phyloP scores from a whole-genome alignment of 768 basidiomycete species.

The Mycena galericulata region DNA sequence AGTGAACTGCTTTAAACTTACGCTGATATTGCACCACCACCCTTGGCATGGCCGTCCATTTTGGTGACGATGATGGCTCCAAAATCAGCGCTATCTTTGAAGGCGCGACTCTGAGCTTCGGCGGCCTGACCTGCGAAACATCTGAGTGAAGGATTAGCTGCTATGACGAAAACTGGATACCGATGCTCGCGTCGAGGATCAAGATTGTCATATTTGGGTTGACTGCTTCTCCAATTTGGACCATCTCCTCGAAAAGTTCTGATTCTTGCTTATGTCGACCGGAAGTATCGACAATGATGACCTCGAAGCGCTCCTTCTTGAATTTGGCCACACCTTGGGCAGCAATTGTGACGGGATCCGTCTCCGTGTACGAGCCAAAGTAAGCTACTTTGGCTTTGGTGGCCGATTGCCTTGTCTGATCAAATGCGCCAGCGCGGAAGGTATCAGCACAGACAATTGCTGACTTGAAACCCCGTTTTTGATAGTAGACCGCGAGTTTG shows the following conservation, averaged over 20 bases:
- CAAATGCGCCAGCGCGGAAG: conserved; percentile 99
- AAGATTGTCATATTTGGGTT: conserved; percentile 97
- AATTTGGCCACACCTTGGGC: conserved; percentile 96
- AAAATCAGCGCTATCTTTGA: conserved; percentile 98
- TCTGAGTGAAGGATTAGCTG: background rate
- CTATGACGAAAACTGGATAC: conserved; percentile 49
- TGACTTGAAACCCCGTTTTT: conserved; percentile 95
- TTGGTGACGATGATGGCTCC: conserved; percentile 99
- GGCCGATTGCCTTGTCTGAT: conserved; percentile 98
- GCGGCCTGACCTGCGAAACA: conserved; percentile 87
- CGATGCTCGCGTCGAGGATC: conserved; percentile 96
- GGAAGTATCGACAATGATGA: conserved; percentile 98
- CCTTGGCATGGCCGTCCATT: conserved; percentile 99
- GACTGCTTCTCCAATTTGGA: conserved; percentile 93
- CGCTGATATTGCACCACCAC: conserved; percentile 99
- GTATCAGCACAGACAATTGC: conserved; percentile 99
- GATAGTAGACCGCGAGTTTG: conserved; percentile 97
- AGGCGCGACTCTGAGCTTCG: conserved; percentile 94
- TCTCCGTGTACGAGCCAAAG: conserved; percentile 99
- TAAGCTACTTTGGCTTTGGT: conserved; percentile 99
- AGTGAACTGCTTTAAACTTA: conserved; percentile 56
- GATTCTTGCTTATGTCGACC: conserved; percentile 97
- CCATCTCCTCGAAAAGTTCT: conserved; percentile 98
- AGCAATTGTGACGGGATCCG: conserved; percentile 95
- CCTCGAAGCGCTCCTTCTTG: conserved; percentile 97